Base-by-base conservation (phyloP, 768 basidiomycete genomes). In the Rhodosporidiobolus sp. region DNA sequence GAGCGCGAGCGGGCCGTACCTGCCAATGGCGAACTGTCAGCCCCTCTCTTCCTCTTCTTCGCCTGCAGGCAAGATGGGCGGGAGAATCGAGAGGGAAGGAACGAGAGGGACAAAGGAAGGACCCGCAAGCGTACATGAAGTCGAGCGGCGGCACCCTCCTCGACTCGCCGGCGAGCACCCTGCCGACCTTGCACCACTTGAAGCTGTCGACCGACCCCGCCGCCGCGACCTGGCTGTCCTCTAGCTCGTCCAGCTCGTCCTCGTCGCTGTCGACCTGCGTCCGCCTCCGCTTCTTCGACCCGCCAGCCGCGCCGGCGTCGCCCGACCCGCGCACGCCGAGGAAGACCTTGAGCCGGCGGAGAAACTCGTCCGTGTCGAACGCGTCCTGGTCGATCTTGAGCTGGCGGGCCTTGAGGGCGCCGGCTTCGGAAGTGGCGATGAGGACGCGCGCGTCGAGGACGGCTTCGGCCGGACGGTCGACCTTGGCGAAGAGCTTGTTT, bases 321-420 rank as follows among this genome's bases (percentile, higher is more conserved):
- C 26, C 64, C 65, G 38, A 43, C 38, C 38, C 38, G 38, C 38
- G 38, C n/a, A 59, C 84, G 26, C 90, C 90, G 89, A 93, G 89
- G 77, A 87, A 90, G 22, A 82, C 85, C 58, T 89, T 83, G 48
- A 93, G 83, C 77, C 89, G 89, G 11, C 86, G 81, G 65, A 99
- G 83, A 77, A 94, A 97, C 66, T 97, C 94, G 75, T 95, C 92
- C 52, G 90, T 83, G 78, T 99, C 95, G 78, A 98, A 99, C 22
- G 89, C 88, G 65, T 91, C 90, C 0, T 87, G 87, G 64, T 91
- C 92, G 0, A 91, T 87, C 80, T 91, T 93, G 87, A 95, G 89
- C 43, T 88, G 88, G 43, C 91, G 90, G n/a, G 94, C 94, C 79
- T 94, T 89, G 76, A 89, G 88, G 3, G 91, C 89, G 55, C 89